A percentile compares a stretch with the other conserved stretches of the same genome.
Conservation (phyloP, 2,329 filamentous ascomycete genomes). For the Beauveria sp. region DNA sequence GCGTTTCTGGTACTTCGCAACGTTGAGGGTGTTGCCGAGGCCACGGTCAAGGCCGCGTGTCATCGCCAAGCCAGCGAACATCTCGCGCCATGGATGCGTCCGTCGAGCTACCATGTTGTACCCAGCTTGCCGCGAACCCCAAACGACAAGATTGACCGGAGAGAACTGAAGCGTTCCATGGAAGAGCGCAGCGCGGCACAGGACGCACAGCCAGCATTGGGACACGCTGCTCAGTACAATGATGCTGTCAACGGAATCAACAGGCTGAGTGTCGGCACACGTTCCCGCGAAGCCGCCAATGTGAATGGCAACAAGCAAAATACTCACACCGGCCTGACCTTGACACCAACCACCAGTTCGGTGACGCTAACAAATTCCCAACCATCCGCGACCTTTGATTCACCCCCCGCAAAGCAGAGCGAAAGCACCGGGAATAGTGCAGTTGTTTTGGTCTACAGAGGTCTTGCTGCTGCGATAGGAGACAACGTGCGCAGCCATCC, state of each 20-base stretch:
- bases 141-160: slow-evolving; percentile 5
- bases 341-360: background rate
- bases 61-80: background rate
- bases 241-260: background rate
- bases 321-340: background rate
- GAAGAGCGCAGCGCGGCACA: background rate
- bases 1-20: background rate
- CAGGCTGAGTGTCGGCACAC: background rate
- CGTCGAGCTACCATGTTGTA: background rate
- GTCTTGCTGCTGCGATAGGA: background rate
- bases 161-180: background rate
- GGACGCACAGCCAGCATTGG: background rate
- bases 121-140: background rate
- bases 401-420: too few species aligned
- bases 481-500: background rate
- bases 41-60: background rate
- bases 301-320: background rate
- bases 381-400: background rate
- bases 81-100: slow-evolving; percentile 7
- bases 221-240: background rate
- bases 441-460: background rate
- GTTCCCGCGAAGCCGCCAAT: background rate
- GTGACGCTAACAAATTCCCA: background rate
- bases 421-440: background rate
- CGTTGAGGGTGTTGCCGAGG: background rate